Conservation (phyloP, 2,329 filamentous ascomycete genomes). For the Fusarium incarnatum region DNA sequence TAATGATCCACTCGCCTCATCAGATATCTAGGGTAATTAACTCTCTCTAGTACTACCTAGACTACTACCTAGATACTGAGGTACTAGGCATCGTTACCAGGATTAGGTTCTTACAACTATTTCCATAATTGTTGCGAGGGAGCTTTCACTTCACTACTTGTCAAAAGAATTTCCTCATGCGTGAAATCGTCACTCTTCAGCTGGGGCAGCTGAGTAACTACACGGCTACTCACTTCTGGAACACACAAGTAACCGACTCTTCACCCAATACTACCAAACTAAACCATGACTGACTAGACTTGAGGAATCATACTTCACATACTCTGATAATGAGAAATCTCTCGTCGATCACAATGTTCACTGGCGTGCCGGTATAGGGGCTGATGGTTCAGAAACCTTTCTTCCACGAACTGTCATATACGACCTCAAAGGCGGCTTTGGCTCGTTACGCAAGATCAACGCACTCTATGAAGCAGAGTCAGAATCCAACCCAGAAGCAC, state of each 20-base stretch:
- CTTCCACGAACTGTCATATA: conserved; percentile 93
- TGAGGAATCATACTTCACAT: conserved; percentile 98
- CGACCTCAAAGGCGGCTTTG: conserved; percentile 94
- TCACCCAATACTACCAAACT: not conserved
- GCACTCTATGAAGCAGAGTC: conserved; percentile 78
- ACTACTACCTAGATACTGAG: too few species aligned
- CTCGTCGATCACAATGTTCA: conserved; percentile 72
- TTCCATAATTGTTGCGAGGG: not conserved
- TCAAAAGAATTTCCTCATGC: conserved; percentile 67
- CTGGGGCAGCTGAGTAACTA: conserved; percentile 95
- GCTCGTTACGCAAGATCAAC: conserved; percentile 87
- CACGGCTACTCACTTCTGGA: conserved; percentile 97
- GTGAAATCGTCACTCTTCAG: conserved; percentile 94
- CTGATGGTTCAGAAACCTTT: conserved; percentile 89
- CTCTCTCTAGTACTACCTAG: too few species aligned
- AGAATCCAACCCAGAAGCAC: conserved; percentile 48
- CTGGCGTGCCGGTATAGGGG: conserved; percentile 84
- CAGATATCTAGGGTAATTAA: conserved; percentile 26
- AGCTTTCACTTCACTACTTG: not conserved
- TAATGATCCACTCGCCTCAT: not conserved
- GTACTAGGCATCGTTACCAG: not conserved
- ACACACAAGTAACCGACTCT: conserved; percentile 74
- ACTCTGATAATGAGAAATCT: conserved; percentile 62
- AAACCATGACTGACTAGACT: conserved; percentile 5
- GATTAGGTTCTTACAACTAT: not conserved